Evolutionary conservation across 768 basidiomycete genomes (phyloP), one percentile per base, ranked within the genome.

Genomic region (Tricholoma sp.): DNA sequence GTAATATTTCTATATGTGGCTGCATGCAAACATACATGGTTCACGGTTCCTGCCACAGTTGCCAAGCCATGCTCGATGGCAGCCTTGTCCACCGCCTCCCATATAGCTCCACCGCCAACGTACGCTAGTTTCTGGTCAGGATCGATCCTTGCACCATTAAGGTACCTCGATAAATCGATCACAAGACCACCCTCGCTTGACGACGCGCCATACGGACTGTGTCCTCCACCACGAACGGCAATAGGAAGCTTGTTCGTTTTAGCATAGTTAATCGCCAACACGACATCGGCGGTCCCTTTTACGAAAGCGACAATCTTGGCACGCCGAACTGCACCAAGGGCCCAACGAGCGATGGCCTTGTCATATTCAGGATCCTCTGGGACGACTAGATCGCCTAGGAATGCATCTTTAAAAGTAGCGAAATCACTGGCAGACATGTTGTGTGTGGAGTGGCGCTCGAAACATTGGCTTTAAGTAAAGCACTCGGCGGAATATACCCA

Each of bases 231-330:
- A 10, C 51, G 34, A 16, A 52, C 24, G 1, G 51, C 51, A 10
- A 52, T 35, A 19, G 51, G 32, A 8, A 52, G 41, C 31, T 24
- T 37, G 10, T 54, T 47, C 5, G 41, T 43, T 35, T 55, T 22
- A 4, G 63, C 63, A 51, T 62, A 62, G 12, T 50, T 50, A 47
- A 66, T 57, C 6, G 63, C 61, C 3, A 58, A 21, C 22, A 31
- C 56, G 29, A 65, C 58, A 35, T 63, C 64, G 5, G 22, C 24
- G 9, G 39, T 31, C 10, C 59, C 61, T 34, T 61, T 63, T 9
- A 58, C 60, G 32, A 61, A 65, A 16, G 61, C 61, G 18, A 65
- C 60, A n/a, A 63, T 31, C n/a, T 57, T 46, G 24, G 64, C 64
- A 27, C 46, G 57, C 22, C 64, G 55, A 24, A 54, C 46, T 11